These are phyloP conservation scores for Pichia sp. DNA, from an alignment of 1,139 yeast genomes.

Conservation along the genomic window DNA sequence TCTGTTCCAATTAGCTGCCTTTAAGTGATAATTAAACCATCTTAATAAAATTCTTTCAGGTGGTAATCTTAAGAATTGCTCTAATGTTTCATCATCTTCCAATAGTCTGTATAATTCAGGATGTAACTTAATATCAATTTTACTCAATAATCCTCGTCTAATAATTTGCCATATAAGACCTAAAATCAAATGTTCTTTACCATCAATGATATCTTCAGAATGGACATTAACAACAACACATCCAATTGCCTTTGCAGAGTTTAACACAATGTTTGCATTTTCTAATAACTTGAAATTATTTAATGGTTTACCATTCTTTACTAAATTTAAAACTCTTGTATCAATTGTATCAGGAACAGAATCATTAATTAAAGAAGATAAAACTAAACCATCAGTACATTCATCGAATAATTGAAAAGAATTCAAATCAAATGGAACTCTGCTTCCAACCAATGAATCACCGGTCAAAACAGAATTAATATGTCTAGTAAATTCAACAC, in stretches of 20 bases:
- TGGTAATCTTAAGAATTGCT: constrained; percentile 90
- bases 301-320: constrained; percentile 73
- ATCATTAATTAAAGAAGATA: constrained; percentile 90
- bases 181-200: constrained; percentile 89
- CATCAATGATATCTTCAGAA: constrained; percentile 94
- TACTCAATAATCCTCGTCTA: constrained; percentile 87
- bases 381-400: constrained; percentile 89
- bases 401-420: constrained; percentile 95
- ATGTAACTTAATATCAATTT: constrained; percentile 91
- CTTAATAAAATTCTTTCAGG: constrained; percentile 96
- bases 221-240: constrained; percentile 97
- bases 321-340: constrained; percentile 89
- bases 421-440: constrained; percentile 90
- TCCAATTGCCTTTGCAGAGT: constrained; percentile 97
- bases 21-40: constrained; percentile 96
- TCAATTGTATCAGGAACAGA: constrained; percentile 98
- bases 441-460: constrained; percentile 77
- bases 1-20: constrained; percentile 88
- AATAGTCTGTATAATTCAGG: constrained; percentile 93
- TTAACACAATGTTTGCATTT: constrained; percentile 94
- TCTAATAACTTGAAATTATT: constrained; percentile 95
- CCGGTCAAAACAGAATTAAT: constrained; percentile 88
- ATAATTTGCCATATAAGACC: constrained; percentile 98
- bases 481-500: constrained; percentile 92
- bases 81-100: constrained; percentile 95